Conservation (phyloP, 108 stramenopile species). For the Bacterosira constricta region DNA sequence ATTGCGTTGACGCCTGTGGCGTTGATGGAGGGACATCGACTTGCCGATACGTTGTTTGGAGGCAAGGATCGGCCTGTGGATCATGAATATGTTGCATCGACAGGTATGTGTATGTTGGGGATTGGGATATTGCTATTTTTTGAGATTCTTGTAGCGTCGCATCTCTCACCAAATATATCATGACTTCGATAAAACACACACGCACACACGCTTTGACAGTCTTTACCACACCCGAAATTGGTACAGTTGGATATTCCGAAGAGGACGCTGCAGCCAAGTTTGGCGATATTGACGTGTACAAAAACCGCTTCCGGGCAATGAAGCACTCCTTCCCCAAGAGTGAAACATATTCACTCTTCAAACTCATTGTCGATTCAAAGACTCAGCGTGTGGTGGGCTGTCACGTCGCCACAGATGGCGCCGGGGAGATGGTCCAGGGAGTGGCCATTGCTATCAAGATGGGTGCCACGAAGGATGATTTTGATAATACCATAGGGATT, state of each 20-base stretch:
- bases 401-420: slow-evolving; percentile 58
- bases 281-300: slow-evolving; percentile 75
- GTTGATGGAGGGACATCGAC: slow-evolving; percentile 71
- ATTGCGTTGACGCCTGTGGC: slow-evolving; percentile 92
- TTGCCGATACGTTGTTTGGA: slow-evolving; percentile 80
- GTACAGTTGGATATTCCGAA: slow-evolving; percentile 87
- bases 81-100: slow-evolving; percentile 87
- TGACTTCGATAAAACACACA: no score
- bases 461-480: slow-evolving; percentile 84
- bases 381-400: slow-evolving; percentile 52
- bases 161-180: no score
- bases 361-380: slow-evolving; percentile 68
- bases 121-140: no score
- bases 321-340: slow-evolving; percentile 77
- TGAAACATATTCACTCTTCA: slow-evolving; percentile 72
- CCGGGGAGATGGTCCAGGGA: slow-evolving; percentile 88
- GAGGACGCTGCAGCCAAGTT: slow-evolving; percentile 75
- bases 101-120: no score
- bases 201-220: no score
- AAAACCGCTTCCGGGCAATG: slow-evolving; percentile 71
- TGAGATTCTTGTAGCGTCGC: no score
- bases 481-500: slow-evolving; percentile 76
- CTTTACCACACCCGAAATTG: slow-evolving; percentile 90
- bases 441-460: slow-evolving; percentile 85
- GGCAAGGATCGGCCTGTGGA: slow-evolving; percentile 78